These are phyloP conservation scores for Cyberlindnera suaveolens DNA, from an alignment of 805 yeast species.

Conservation along the genomic window DNA sequence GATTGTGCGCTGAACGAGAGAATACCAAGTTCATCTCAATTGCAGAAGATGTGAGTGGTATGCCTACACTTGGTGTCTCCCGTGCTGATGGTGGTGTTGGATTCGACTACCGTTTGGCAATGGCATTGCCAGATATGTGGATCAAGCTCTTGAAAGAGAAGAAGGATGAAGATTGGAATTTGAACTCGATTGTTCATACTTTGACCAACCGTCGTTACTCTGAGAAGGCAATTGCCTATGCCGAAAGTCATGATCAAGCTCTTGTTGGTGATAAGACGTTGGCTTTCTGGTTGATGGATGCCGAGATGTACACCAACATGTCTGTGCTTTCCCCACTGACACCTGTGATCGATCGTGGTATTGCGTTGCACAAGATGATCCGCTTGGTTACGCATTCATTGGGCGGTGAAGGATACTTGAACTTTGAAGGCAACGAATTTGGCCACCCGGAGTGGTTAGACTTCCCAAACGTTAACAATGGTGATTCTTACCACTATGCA, in stretches of 20 bases:
- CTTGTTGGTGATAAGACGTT: constrained; percentile 94
- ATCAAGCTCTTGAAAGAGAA: constrained; percentile 83
- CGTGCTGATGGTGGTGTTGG: constrained; percentile 80
- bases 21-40: constrained; percentile 59
- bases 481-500: constrained; percentile 86
- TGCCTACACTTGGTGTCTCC: constrained; percentile 88
- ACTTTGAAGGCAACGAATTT: constrained; percentile 96
- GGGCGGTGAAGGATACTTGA: constrained; percentile 97
- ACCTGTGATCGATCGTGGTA: constrained; percentile 79
- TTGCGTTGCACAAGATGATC: constrained; percentile 86
- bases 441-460: constrained; percentile 99
- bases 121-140: constrained; percentile 99
- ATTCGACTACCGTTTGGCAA: constrained; percentile 86
- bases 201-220: constrained; percentile 83
- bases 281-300: constrained; percentile 98
- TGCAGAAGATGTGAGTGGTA: constrained; percentile 97
- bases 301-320: constrained; percentile 97
- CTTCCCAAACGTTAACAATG: constrained; percentile 88
- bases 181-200: constrained; percentile 73
- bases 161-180: constrained; percentile 86
- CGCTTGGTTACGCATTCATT: constrained; percentile 79
- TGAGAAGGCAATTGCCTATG: constrained; percentile 85
- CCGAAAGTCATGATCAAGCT: constrained; percentile 97
- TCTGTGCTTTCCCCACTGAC: constrained; percentile 66
- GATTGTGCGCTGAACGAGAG: constrained; percentile 38